phyloP scores from a whole-genome alignment of 805 yeast genomes.

The Metahyphopichia silvanorum region DNA sequence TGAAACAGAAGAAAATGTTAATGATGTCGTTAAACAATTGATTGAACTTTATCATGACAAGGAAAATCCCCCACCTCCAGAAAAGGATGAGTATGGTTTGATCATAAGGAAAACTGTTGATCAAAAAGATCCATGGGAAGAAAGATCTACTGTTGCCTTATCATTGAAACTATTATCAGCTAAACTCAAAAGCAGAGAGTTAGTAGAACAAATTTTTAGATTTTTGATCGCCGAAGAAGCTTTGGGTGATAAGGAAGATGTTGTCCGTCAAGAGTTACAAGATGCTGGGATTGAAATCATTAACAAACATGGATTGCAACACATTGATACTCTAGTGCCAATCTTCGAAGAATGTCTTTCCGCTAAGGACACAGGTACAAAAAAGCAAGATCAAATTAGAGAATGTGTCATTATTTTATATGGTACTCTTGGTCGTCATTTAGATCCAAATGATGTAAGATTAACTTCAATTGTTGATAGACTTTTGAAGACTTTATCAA shows the following conservation, averaged over 20 bases:
- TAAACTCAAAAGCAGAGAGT: conserved; percentile 29
- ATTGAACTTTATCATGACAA: conserved; percentile 55
- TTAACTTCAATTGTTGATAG: conserved; percentile 63
- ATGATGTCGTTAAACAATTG: conserved; percentile 39
- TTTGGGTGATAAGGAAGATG: conserved; percentile 67
- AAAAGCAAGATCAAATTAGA: conserved; percentile 57
- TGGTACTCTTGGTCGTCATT: conserved; percentile 88
- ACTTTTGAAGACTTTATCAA: conserved; percentile 69
- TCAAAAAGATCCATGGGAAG: conserved; percentile 79
- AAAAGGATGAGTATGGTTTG: conserved; percentile 77
- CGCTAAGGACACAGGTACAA: conserved; percentile 44
- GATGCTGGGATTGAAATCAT: conserved; percentile 84
- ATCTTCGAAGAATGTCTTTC: conserved; percentile 72
- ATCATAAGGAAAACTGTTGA: conserved; percentile 58
- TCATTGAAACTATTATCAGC: conserved; percentile 58
- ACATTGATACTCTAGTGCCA: conserved; percentile 73
- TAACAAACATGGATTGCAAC: conserved; percentile 57
- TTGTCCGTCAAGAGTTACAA: conserved; percentile 78
- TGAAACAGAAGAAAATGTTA: conserved; percentile 17
- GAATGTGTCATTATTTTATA: conserved; percentile 84
- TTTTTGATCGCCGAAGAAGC: conserved; percentile 65
- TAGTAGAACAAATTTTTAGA: conserved; percentile 53
- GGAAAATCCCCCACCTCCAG: conserved; percentile 72
- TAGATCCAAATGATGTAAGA: conserved; percentile 63
- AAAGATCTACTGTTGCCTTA: conserved; percentile 77